Evolutionary conservation across 2,329 filamentous ascomycete species (phyloP), one percentile per base, ranked within the genome.

Genomic region (Pezicula neosporulosa): DNA sequence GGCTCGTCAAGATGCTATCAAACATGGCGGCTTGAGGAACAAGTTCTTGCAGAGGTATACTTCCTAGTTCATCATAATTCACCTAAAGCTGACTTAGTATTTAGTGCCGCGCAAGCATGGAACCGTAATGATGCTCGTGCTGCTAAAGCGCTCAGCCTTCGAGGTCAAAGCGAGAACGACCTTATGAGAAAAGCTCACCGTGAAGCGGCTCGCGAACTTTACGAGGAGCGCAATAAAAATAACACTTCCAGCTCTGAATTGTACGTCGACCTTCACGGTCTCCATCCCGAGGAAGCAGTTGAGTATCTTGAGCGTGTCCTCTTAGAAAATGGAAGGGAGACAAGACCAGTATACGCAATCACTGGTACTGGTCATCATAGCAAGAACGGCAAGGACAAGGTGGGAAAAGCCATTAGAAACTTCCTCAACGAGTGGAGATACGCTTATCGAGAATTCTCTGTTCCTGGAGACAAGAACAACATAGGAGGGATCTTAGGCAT

Each of bases 351-450:
- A 39, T 99, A 97, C 67, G 92, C 92, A 59, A 97, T 99, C 67
- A 97, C 92, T 1, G 94, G 94, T 42, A 97, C 93, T 1, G 94
- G 93, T 3, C 92, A 97, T 65, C 94, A 99, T 72, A 96, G 90
- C 68, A 97, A 97, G 76, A 97, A 97, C 66, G 93, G 94, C 63
- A 97, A 97, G 70, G 94, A 99, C 71, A 99, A 99, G 72, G 90
- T 99, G 35, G 93, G 93, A 66, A 96, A 96, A 72, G 91, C 92
- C 1, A 86, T 97, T 56, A 86, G 94, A 49, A 84, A 82, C 59
- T 97, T 95, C 73, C 75, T 99, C 50, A 95, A 93, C 66, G 93
- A 97, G 68, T 96, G 92, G 91, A 84, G 90, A 56, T 99, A 97
- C 67, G 88, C 90, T 0, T 99, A 93, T 72, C 87, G 93, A 49